A percentile compares a stretch with the other conserved stretches of the same genome.
Evolutionary conservation across 129 eudicot genomes (phyloP).

Genomic region (Ambrosia artemisiifolia): DNA sequence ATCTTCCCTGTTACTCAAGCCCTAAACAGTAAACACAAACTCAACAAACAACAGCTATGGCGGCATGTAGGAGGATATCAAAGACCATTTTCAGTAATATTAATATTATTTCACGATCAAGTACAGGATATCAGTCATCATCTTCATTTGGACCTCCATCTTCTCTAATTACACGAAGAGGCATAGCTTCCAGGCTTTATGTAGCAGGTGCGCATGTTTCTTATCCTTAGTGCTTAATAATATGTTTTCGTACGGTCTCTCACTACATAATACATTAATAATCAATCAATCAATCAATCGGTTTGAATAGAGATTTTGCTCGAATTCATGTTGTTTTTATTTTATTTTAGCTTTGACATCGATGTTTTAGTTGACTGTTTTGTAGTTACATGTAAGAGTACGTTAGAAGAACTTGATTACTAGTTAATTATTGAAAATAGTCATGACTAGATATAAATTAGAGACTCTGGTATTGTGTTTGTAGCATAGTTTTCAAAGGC

Average conservation of each 20-base stretch:
- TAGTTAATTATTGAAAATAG: not conserved
- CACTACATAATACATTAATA: not conserved
- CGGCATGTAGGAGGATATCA: slow-evolving; percentile 45
- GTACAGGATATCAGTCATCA: slow-evolving; percentile 18
- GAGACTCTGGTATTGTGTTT: not conserved
- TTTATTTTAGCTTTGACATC: not conserved
- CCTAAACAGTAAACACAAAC: slow-evolving; percentile 15
- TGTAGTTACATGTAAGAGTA: not conserved
- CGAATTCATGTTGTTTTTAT: not conserved
- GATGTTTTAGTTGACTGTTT: not conserved
- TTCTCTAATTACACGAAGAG: slow-evolving; percentile 52
- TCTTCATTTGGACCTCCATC: slow-evolving; percentile 27
- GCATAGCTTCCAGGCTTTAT: slow-evolving; percentile 85
- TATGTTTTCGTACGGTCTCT: not conserved
- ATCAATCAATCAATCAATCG: not conserved
- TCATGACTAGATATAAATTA: not conserved
- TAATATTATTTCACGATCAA: slow-evolving; percentile 27
- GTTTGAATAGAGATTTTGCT: not conserved
- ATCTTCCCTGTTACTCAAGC: not conserved
- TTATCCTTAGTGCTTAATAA: not conserved
- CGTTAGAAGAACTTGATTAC: not conserved
- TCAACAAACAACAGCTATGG: slow-evolving; percentile 41
- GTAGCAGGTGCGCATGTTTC: slow-evolving; percentile 51
- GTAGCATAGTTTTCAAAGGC: not conserved
- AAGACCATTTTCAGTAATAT: slow-evolving; percentile 12